phyloP scores from a whole-genome alignment of 2,329 filamentous ascomycete species.

The Coniosporium uncinatum region DNA sequence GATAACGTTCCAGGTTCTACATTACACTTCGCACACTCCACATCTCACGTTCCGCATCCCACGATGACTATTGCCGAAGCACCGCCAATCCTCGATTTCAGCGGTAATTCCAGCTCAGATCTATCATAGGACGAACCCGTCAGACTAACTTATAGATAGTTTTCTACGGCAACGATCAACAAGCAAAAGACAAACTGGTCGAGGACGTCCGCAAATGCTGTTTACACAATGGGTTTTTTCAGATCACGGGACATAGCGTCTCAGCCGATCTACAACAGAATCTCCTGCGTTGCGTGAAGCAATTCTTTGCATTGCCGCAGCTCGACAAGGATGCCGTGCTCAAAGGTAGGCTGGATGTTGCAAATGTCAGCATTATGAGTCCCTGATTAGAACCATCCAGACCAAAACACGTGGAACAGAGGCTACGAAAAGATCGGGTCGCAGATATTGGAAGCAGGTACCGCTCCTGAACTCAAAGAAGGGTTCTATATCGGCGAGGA shows the following conservation, averaged over 20 bases:
- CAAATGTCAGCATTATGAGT: too few species aligned
- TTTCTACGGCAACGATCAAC: too few species aligned
- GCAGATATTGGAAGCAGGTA: slow-evolving; percentile 7
- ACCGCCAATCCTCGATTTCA: too few species aligned
- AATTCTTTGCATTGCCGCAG: slow-evolving; percentile 31
- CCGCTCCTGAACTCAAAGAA: slow-evolving; percentile 9
- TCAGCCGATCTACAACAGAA: slow-evolving; percentile 27
- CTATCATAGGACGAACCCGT: too few species aligned
- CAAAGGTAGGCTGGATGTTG: too few species aligned
- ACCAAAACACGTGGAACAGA: not conserved
- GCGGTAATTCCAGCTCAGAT: too few species aligned
- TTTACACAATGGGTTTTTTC: slow-evolving; percentile 36
- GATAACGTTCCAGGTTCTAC: too few species aligned
- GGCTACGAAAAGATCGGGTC: slow-evolving; percentile 9
- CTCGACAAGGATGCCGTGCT: slow-evolving; percentile 31
- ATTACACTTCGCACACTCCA: too few species aligned
- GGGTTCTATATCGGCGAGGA: slow-evolving; percentile 34
- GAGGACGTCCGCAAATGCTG: slow-evolving; percentile 21
- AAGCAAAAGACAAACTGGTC: slow-evolving; percentile 16
- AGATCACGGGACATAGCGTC: slow-evolving; percentile 34
- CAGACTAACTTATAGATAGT: too few species aligned
- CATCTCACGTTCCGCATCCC: too few species aligned
- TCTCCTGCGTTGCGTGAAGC: slow-evolving; percentile 29
- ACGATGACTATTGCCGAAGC: too few species aligned
- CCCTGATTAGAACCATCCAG: not conserved